These are phyloP conservation scores for Casuarina cunninghamiana DNA, from an alignment of 306 rosid species.

Conservation along the genomic window DNA sequence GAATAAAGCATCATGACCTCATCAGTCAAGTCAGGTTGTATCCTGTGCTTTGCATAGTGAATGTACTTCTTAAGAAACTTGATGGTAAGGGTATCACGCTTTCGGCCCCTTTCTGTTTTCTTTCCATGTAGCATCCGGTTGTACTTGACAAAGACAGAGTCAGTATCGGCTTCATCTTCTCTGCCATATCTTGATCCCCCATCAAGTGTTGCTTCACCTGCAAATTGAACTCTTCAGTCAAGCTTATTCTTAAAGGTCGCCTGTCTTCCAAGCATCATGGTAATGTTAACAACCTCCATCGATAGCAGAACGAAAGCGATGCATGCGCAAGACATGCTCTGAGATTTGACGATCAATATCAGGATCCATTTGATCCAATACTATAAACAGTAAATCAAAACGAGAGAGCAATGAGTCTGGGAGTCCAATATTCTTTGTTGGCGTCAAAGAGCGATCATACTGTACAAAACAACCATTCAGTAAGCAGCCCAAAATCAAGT, in stretches of 20 bases:
- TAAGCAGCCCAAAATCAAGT: conserved; percentile 17
- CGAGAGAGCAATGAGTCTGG: conserved; percentile 98
- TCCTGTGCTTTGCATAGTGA: conserved; percentile 97
- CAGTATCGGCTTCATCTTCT: conserved; percentile 82
- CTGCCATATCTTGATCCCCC: conserved; percentile 76
- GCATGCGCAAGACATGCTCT: conserved; percentile 98
- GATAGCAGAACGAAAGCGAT: conserved; percentile 72
- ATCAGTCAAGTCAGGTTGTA: conserved; percentile 93
- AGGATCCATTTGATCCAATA: conserved; percentile 99
- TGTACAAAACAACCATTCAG: conserved; percentile 33
- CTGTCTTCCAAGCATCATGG: conserved; percentile 22
- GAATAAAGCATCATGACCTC: conserved; percentile 55
- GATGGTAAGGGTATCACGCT: conserved; percentile 82
- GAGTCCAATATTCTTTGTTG: conserved; percentile 97
- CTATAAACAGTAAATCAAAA: conserved; percentile 90
- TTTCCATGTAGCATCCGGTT: conserved; percentile 93
- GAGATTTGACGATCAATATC: conserved; percentile 90
- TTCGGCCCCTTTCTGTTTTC: conserved; percentile 61
- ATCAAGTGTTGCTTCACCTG: conserved; percentile 68
- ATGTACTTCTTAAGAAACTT: conserved; percentile 95
- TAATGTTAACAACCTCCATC: conserved; percentile 68
- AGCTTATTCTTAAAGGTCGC: conserved; percentile 16
- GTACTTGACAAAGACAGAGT: conserved; percentile 82
- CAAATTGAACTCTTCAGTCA: conserved; percentile 27
- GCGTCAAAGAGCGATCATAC: conserved; percentile 98